phyloP scores from a whole-genome alignment of 345 rosid species.

The Raphanus sativus region DNA sequence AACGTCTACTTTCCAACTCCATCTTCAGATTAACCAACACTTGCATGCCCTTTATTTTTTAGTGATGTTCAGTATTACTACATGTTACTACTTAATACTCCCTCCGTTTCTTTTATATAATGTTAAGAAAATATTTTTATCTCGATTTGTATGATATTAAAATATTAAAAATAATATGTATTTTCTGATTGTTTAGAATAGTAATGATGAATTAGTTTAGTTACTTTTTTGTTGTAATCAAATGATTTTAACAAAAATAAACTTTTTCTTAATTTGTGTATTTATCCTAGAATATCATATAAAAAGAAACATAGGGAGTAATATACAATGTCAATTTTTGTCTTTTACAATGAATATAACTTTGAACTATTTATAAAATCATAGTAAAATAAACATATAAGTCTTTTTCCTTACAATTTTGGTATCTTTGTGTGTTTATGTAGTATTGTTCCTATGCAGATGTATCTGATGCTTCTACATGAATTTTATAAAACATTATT shows the following conservation, averaged over 20 bases:
- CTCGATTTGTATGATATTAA: too few species aligned
- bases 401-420: not conserved
- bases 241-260: too few species aligned
- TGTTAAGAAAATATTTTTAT: too few species aligned
- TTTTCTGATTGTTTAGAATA: too few species aligned
- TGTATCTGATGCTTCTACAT: not conserved
- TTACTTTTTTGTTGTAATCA: too few species aligned
- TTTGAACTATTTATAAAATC: not conserved
- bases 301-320: too few species aligned
- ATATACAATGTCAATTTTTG: not conserved
- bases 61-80: not conserved
- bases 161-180: too few species aligned
- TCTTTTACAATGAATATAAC: not conserved
- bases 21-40: not conserved
- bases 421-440: not conserved
- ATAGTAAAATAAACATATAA: not conserved
- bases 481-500: not conserved
- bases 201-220: too few species aligned
- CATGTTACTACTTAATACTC: too few species aligned
- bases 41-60: not conserved
- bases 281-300: too few species aligned
- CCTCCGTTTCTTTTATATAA: too few species aligned
- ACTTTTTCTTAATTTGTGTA: too few species aligned
- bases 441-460: not conserved
- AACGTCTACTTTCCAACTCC: slow-evolving; percentile 3